Conservation (phyloP, 169 alveolate genomes). For the Eimeria falciformis region DNA sequence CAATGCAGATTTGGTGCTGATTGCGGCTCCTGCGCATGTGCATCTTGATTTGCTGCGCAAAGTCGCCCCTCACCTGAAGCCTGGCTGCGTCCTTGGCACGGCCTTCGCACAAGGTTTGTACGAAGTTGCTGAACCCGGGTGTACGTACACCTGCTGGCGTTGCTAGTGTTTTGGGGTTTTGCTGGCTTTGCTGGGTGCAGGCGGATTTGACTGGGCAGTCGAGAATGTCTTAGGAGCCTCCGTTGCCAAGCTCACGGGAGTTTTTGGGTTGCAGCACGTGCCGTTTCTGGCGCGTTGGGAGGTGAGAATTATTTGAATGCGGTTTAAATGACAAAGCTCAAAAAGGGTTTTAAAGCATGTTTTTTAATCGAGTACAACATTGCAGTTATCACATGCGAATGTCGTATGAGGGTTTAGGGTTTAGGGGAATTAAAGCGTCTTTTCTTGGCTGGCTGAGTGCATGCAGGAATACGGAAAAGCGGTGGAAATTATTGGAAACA, state of each 20-base stretch:
- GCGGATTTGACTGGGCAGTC: conserved; percentile 73
- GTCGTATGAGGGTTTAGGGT: no score
- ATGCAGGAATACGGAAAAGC: conserved; percentile 25
- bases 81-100: conserved; percentile 54
- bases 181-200: conserved; percentile 7
- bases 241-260: not conserved
- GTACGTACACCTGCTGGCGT: no score
- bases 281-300: conserved; percentile 73
- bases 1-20: not conserved
- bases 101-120: conserved; percentile 56
- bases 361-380: no score
- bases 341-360: no score
- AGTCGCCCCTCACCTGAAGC: conserved; percentile 22
- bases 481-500: conserved; percentile 42
- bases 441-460: no score
- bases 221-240: not conserved
- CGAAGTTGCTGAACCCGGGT: not conserved
- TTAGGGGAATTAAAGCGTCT: no score
- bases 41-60: conserved; percentile 43
- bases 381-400: no score
- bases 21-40: conserved; percentile 57
- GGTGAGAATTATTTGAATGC: not conserved
- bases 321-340: no score
- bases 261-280: conserved; percentile 73
- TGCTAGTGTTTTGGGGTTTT: not conserved